phyloP scores from a whole-genome alignment of 1,284 basidiomycete species.

The Ceratobasidium papillatum region DNA sequence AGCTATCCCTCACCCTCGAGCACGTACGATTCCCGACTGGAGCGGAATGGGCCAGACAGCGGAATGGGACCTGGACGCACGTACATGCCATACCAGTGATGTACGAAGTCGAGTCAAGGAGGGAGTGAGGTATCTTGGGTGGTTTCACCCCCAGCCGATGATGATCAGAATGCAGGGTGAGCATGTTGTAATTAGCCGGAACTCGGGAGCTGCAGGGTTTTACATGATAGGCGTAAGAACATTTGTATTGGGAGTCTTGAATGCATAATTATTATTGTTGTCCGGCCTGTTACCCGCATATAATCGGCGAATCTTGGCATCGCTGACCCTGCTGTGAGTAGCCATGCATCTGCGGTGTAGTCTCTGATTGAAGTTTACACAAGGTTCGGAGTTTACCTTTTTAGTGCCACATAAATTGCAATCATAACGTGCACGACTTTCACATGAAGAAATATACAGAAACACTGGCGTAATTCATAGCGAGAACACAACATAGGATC shows the following conservation, averaged over 20 bases:
- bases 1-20: neutral
- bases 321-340: neutral
- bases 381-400: no score
- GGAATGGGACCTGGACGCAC: neutral
- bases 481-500: no score
- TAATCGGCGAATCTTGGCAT: neutral
- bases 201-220: neutral
- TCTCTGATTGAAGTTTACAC: no score
- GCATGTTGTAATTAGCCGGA: neutral
- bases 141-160: neutral
- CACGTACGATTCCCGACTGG: conserved; percentile 31
- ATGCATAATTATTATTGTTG: neutral
- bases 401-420: no score
- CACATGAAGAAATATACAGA: no score
- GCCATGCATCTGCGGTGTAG: neutral
- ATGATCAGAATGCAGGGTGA: neutral
- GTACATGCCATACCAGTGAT: conserved; percentile 8
- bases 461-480: no score
- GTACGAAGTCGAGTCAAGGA: conserved; percentile 3
- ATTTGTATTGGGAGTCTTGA: neutral
- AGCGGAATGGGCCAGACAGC: conserved; percentile 21
- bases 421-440: no score
- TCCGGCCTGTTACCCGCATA: neutral
- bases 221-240: neutral
- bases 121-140: neutral